phyloP scores from a whole-genome alignment of 257 asterid species.

The Anisodus tanguticus region DNA sequence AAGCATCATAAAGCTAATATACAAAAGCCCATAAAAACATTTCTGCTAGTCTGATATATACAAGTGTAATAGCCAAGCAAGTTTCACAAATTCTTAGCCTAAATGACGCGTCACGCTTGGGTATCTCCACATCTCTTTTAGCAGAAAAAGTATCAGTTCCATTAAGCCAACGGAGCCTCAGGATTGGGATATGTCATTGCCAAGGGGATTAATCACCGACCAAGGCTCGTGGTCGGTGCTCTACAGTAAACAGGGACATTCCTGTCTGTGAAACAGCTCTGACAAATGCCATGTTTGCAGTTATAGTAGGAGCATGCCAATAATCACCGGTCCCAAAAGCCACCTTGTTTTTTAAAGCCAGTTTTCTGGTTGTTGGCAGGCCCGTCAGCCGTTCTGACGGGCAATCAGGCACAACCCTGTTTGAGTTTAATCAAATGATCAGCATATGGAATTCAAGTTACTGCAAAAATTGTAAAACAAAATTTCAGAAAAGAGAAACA shows the following conservation, averaged over 20 bases:
- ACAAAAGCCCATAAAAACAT: slow-evolving; percentile 11
- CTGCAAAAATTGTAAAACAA: background rate
- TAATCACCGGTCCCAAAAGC: slow-evolving; percentile 92
- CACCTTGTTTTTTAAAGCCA: slow-evolving; percentile 84
- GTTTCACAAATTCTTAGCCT: background rate
- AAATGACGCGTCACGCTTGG: too few species aligned
- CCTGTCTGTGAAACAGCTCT: slow-evolving; percentile 92
- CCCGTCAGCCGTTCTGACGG: slow-evolving; percentile 75
- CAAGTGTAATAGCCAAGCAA: background rate
- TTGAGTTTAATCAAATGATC: slow-evolving; percentile 32
- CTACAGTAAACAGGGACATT: slow-evolving; percentile 73
- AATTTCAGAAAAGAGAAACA: background rate
- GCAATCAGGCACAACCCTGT: slow-evolving; percentile 83
- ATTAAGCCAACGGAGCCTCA: background rate
- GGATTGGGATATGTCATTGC: background rate
- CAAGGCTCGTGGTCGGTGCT: slow-evolving; percentile 86
- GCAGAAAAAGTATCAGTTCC: background rate
- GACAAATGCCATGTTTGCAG: slow-evolving; percentile 91
- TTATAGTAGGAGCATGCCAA: slow-evolving; percentile 82
- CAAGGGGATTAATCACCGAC: slow-evolving; percentile 60
- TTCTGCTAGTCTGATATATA: background rate
- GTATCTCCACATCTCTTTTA: background rate
- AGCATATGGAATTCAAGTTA: slow-evolving; percentile 22
- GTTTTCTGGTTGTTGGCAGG: slow-evolving; percentile 87
- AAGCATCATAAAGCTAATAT: slow-evolving; percentile 10